Conservation (phyloP, 495 filamentous ascomycete genomes). For the Penicillium roqueforti region DNA sequence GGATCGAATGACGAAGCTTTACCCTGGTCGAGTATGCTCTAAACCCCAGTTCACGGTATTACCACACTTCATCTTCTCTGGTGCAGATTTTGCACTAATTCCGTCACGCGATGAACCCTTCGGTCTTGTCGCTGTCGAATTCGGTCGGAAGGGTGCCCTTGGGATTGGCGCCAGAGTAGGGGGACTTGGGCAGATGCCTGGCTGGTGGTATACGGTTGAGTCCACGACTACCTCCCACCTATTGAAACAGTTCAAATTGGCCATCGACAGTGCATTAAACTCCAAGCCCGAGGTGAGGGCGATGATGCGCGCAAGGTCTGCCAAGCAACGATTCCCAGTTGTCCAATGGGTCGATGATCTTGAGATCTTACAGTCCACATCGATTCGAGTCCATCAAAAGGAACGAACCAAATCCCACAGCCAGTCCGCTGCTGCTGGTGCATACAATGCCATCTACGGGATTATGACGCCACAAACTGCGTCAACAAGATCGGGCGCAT, state of each 20-base stretch:
- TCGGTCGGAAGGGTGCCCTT: slow-evolving; percentile 72
- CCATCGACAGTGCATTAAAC: slow-evolving; percentile 61
- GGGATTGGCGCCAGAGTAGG: slow-evolving; percentile 65
- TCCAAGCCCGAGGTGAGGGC: slow-evolving; percentile 56
- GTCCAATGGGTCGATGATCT: slow-evolving; percentile 63
- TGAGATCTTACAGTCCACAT: slow-evolving; percentile 56
- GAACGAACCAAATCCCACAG: slow-evolving; percentile 34
- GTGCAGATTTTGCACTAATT: slow-evolving; percentile 75
- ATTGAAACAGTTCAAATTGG: slow-evolving; percentile 66
- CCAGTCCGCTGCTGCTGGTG: slow-evolving; percentile 24
- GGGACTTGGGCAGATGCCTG: slow-evolving; percentile 76
- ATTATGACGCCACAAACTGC: slow-evolving; percentile 37
- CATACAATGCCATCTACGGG: slow-evolving; percentile 41
- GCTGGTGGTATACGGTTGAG: slow-evolving; percentile 68
- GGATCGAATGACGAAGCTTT: slow-evolving; percentile 65
- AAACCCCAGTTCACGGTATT: slow-evolving; percentile 74
- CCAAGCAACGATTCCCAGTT: slow-evolving; percentile 72
- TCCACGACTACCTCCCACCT: slow-evolving; percentile 66
- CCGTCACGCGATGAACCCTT: slow-evolving; percentile 79
- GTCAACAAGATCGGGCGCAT: slow-evolving; percentile 37
- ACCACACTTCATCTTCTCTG: slow-evolving; percentile 72
- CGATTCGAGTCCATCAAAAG: slow-evolving; percentile 47
- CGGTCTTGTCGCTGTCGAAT: slow-evolving; percentile 77
- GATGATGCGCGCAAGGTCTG: slow-evolving; percentile 71
- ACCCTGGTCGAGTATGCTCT: slow-evolving; percentile 72